Base-by-base conservation (phyloP, 2,329 filamentous ascomycete genomes). In the Monilinia laxa region DNA sequence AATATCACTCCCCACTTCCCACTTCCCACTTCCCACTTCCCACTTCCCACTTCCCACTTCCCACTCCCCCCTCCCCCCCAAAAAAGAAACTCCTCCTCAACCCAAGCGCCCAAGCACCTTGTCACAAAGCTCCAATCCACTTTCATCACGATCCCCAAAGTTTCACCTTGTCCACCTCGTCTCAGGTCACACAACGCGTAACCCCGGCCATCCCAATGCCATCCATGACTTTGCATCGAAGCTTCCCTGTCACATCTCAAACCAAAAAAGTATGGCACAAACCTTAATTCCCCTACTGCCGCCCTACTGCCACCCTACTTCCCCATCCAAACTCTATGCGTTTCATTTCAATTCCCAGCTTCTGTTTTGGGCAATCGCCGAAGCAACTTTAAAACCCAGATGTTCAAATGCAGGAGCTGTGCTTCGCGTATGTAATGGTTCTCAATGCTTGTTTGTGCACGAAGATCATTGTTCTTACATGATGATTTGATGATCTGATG, bases 101-200 rank as follows among this genome's bases (percentile, higher is more conserved):
- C 18, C 28, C 18, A 54, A 35, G 23, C 49, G 49, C 49, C 49
- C 49, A 23, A 25, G 9, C n/a, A 52, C 23, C 49, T 25, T n/a
- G 9, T 12, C 10, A 52, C 23, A 14, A 25, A 25, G 4, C n/a
- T 52, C 12, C 6, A 25, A 31, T 4, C 23, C 25, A 54, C 6
- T 31, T 54, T 18, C 28, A 20, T 6, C 12, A 3, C 52, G 14
- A 35, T 7, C 11, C 20, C 18, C 18, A 31, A n/a, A 60, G 42
- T 60, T 38, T 51, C 57, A 25, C 20, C 40, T 35, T 25, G 25
- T 59, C 56, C 56, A 35, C 42, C 42, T 38, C n/a, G 45, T 60
- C 28, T 60, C 45, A 51, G 35, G 57, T 59, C n/a, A 23, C 42
- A 49, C 42, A 60, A 35, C 7, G 14, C 31, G 57, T 60, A 60